phyloP scores from a whole-genome alignment of 257 asterid species.

The Solanum virginianum region DNA sequence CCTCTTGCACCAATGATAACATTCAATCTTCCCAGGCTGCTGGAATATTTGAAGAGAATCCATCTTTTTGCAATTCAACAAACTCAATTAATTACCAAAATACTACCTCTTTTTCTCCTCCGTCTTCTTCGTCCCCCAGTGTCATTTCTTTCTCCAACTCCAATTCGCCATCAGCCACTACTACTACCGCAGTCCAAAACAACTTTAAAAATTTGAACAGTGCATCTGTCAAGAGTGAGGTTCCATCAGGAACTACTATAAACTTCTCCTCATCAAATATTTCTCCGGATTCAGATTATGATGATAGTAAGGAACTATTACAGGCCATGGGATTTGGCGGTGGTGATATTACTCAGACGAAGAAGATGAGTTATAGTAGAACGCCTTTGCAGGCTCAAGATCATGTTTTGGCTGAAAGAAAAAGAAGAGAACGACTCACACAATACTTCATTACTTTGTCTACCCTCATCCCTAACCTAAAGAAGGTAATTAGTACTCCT shows the following conservation, averaged over 20 bases:
- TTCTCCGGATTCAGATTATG: background rate
- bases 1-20: background rate
- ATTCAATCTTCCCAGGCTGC: background rate
- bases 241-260: background rate
- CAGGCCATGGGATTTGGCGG: background rate
- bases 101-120: background rate
- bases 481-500: slow-evolving; percentile 6
- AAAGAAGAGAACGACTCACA: slow-evolving; percentile 12
- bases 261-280: background rate
- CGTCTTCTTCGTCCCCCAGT: background rate
- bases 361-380: background rate
- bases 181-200: background rate
- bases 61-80: background rate
- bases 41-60: background rate
- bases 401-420: slow-evolving; percentile 18
- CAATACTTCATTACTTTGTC: slow-evolving; percentile 5
- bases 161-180: background rate
- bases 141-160: background rate
- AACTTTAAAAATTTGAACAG: background rate
- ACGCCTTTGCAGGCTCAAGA: slow-evolving; percentile 5
- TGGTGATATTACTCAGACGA: background rate
- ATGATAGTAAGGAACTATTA: background rate
- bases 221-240: background rate
- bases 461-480: slow-evolving; percentile 15
- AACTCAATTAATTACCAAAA: background rate